phyloP scores from a whole-genome alignment of 495 filamentous ascomycete species.

The Talaromyces trachyspermus region DNA sequence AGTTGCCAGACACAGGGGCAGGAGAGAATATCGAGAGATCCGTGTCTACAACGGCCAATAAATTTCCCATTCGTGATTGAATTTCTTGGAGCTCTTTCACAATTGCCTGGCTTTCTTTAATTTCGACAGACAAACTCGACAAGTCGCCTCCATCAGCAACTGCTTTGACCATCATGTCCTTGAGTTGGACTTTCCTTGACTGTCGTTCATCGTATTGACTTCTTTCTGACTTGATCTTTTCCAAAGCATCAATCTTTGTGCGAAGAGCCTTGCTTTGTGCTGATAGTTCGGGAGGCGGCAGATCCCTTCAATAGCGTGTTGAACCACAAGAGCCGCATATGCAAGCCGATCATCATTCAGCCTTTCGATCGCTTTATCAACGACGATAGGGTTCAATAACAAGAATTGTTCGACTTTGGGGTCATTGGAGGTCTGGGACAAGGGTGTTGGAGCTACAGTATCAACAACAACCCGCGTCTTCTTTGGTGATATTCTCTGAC shows the following conservation, averaged over 20 bases:
- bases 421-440: slow-evolving; percentile 10
- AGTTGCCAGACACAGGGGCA: neutral
- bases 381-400: slow-evolving; percentile 13
- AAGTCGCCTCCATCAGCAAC: slow-evolving; percentile 31
- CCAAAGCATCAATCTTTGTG: slow-evolving; percentile 27
- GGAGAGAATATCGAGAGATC: slow-evolving; percentile 2
- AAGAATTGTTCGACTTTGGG: slow-evolving; percentile 25
- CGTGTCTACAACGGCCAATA: slow-evolving; percentile 14
- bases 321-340: slow-evolving; percentile 33
- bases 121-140: slow-evolving; percentile 25
- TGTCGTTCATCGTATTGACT: slow-evolving; percentile 17
- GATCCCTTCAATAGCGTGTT: slow-evolving; percentile 33
- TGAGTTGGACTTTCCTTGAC: slow-evolving; percentile 25
- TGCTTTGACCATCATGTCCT: slow-evolving; percentile 24
- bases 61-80: slow-evolving; percentile 22
- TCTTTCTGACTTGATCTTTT: slow-evolving; percentile 23
- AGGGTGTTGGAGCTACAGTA: slow-evolving; percentile 1
- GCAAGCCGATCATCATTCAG: slow-evolving; percentile 23
- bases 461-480: neutral
- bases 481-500: neutral
- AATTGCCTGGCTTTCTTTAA: slow-evolving; percentile 28
- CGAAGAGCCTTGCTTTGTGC: slow-evolving; percentile 29
- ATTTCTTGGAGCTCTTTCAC: slow-evolving; percentile 28
- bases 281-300: slow-evolving; percentile 28
- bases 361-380: slow-evolving; percentile 17